phyloP scores from a whole-genome alignment of 1,284 basidiomycete genomes.

The Cryptococcus sp. region DNA sequence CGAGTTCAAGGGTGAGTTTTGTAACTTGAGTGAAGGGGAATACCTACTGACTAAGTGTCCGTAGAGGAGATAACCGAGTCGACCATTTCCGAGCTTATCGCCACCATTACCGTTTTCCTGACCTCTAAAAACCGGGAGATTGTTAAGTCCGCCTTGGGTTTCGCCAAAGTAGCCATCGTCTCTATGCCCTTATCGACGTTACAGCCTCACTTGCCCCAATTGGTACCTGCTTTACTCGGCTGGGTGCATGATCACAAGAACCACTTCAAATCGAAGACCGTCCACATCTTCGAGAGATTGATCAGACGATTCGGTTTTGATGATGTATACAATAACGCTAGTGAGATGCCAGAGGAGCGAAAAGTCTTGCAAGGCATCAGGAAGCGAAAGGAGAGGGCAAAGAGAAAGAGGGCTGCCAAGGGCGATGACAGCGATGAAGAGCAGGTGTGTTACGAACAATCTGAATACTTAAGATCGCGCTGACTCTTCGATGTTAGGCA shows the following conservation, averaged over 20 bases:
- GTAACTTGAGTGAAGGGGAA: neutral
- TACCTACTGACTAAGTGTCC: neutral
- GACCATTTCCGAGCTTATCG: slow-evolving; percentile 84
- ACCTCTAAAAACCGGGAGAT: slow-evolving; percentile 95
- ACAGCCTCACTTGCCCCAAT: slow-evolving; percentile 68
- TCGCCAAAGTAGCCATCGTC: slow-evolving; percentile 90
- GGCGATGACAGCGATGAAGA: slow-evolving; percentile 60
- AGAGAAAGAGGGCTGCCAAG: slow-evolving; percentile 66
- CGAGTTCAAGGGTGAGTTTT: slow-evolving; percentile 81
- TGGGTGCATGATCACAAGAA: slow-evolving; percentile 99
- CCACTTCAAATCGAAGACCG: slow-evolving; percentile 95
- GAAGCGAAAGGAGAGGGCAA: slow-evolving; percentile 87
- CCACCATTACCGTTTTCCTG: slow-evolving; percentile 86
- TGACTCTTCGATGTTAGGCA: slow-evolving; percentile 40
- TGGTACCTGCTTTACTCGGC: slow-evolving; percentile 81
- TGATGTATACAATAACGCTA: slow-evolving; percentile 63
- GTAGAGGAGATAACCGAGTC: slow-evolving; percentile 68
- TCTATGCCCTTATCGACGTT: slow-evolving; percentile 72
- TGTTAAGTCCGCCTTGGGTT: slow-evolving; percentile 93
- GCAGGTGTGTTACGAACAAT: slow-evolving; percentile 56
- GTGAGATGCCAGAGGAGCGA: slow-evolving; percentile 65
- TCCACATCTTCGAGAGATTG: slow-evolving; percentile 96
- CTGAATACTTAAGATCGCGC: neutral
- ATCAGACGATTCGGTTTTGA: slow-evolving; percentile 88
- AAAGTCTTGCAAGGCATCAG: slow-evolving; percentile 85